Base-by-base conservation (phyloP, 2,329 filamentous ascomycete genomes). In the Hypoxylon sp. region DNA sequence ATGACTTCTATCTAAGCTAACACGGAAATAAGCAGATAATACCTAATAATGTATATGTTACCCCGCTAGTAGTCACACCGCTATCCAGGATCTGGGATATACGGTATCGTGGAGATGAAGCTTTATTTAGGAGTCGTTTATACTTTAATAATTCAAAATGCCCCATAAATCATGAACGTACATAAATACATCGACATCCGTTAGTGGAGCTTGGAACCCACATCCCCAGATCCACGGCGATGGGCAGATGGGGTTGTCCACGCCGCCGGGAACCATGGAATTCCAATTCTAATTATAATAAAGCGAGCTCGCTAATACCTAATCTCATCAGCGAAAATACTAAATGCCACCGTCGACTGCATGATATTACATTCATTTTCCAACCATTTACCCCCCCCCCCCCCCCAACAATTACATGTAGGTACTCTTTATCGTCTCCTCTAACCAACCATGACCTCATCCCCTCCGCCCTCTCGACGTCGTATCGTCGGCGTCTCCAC, bases 401-500 rank as follows among this genome's bases (percentile, higher is more conserved):
- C n/a, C n/a, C n/a, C n/a, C n/a, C n/a, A n/a, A n/a, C n/a, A n/a
- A n/a, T n/a, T n/a, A n/a, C n/a, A n/a, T n/a, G n/a, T n/a, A n/a
- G n/a, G n/a, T n/a, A n/a, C n/a, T n/a, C n/a, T n/a, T n/a, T n/a
- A n/a, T n/a, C n/a, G n/a, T n/a, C n/a, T n/a, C n/a, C n/a, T 6
- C 1, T 30, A 30, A 30, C 17, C 55, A 55, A 66, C 50, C 32
- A 76, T 74, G 73, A 28, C 74, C 49, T 55, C 78, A 48, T n/a
- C 55, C 32, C 51, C 63, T n/a, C 23, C 56, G 4, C 76, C 65
- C 25, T 62, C 43, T 11, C 85, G 82, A 50, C 87, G 87, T 75
- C 89, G 89, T 74, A 83, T 94, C 67, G 84, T 94, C 65, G 91
- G 91, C 78, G 89, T 93, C 70, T 91, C 89, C 50, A 88, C 91